Percentiles rank a stretch among this genome's conserved stretches.
phyloP scores from a whole-genome alignment of 2,329 filamentous ascomycete genomes.

The Hypoxylon sp. region DNA sequence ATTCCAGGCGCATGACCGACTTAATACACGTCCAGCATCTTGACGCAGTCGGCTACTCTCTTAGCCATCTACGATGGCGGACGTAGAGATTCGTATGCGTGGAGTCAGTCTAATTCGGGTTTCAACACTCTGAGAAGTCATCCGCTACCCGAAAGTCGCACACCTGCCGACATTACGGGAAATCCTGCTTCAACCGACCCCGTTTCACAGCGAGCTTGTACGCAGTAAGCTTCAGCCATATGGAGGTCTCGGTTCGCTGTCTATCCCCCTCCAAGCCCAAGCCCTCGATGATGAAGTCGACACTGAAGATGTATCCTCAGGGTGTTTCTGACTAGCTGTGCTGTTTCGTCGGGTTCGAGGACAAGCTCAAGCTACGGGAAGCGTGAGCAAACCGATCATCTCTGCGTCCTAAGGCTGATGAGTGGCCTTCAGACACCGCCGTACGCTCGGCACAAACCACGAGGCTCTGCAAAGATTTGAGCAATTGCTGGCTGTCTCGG shows the following conservation, averaged over 20 bases:
- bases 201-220: constrained; percentile 13
- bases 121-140: constrained; percentile 7
- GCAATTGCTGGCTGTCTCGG: no score
- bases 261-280: not conserved
- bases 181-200: no score
- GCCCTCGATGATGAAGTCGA: constrained; percentile 12
- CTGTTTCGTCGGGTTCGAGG: not conserved
- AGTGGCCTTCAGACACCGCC: not conserved
- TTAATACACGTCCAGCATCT: constrained; percentile 4
- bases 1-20: constrained; percentile 1
- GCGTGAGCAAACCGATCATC: not conserved
- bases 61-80: not conserved
- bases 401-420: not conserved
- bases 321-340: not conserved
- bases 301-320: constrained; percentile 6
- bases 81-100: no score
- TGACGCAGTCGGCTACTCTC: constrained; percentile 11
- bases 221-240: no score
- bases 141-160: constrained; percentile 12
- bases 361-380: constrained; percentile 10
- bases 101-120: not conserved
- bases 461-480: no score
- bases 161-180: not conserved
- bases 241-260: not conserved
- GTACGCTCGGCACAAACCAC: constrained; percentile 7